Conservation (phyloP, 2,329 filamentous ascomycete species). For the Hortaea sp. region DNA sequence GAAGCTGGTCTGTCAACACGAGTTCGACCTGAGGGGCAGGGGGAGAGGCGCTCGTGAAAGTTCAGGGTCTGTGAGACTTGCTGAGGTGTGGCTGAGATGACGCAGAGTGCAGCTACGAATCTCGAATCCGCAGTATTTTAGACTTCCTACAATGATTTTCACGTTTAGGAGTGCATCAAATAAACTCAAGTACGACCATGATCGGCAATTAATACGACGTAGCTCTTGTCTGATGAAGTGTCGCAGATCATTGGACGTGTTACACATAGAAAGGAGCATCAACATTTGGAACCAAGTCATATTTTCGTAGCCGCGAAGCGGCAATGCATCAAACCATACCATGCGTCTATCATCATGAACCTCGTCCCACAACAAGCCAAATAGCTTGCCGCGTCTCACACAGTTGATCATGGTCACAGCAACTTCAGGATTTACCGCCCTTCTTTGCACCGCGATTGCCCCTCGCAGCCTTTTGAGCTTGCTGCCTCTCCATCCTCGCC, state of each 20-base stretch:
- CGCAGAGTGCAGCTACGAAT: too few relatives aligned
- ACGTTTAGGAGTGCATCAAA: too few relatives aligned
- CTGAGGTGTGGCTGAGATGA: too few relatives aligned
- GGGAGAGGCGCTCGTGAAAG: background rate
- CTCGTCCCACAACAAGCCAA: background rate
- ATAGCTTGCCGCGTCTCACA: background rate
- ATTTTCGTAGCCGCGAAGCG: too few relatives aligned
- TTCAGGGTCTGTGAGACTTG: background rate
- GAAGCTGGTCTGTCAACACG: background rate
- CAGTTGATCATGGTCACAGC: background rate
- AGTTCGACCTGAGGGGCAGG: background rate
- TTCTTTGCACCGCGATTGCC: constrained; percentile 38
- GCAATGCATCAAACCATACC: constrained; percentile 1
- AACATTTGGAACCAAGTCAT: too few relatives aligned
- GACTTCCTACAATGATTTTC: too few relatives aligned
- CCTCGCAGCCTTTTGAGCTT: constrained; percentile 28
- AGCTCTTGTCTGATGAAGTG: too few relatives aligned
- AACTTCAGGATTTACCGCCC: constrained; percentile 28
- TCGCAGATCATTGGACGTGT: too few relatives aligned
- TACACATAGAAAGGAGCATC: too few relatives aligned
- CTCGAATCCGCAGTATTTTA: too few relatives aligned
- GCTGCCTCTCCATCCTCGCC: constrained; percentile 38
- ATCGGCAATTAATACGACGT: too few relatives aligned
- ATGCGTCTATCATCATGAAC: constrained; percentile 8
- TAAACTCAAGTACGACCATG: too few relatives aligned